A percentile compares a stretch with the other conserved stretches of the same genome.
phyloP scores from a whole-genome alignment of 164 flowering plant genomes.

The Vitis labrusca region DNA sequence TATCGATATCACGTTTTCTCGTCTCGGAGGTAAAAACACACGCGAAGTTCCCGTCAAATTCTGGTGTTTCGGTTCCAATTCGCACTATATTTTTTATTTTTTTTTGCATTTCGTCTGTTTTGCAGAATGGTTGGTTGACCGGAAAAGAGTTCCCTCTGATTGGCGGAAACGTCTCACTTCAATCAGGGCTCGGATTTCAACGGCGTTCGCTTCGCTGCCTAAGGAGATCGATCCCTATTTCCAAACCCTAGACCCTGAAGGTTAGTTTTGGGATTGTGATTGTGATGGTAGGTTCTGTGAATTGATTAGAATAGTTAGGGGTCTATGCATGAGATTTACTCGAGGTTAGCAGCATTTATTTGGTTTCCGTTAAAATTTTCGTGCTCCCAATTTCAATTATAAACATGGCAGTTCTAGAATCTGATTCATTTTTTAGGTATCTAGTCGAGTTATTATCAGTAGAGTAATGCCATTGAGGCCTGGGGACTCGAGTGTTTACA shows the following conservation, averaged over 20 bases:
- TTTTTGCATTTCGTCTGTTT: slow-evolving; percentile 3
- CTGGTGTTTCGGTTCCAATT: background rate
- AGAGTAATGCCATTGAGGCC: no score
- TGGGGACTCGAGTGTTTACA: no score
- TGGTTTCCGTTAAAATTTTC: no score
- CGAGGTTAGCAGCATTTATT: no score
- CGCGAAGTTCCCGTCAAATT: background rate
- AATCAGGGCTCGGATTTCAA: slow-evolving; percentile 53
- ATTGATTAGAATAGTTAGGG: background rate
- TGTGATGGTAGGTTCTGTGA: background rate
- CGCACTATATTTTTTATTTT: background rate
- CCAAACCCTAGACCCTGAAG: slow-evolving; percentile 76
- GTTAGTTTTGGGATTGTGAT: slow-evolving; percentile 29
- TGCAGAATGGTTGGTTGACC: slow-evolving; percentile 95
- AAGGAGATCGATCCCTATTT: slow-evolving; percentile 79
- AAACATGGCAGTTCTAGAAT: no score
- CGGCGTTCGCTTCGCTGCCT: slow-evolving; percentile 72
- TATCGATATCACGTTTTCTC: slow-evolving; percentile 83
- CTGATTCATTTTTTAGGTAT: no score
- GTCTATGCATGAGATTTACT: no score
- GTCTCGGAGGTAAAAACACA: slow-evolving; percentile 73
- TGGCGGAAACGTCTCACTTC: slow-evolving; percentile 74
- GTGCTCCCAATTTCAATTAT: no score
- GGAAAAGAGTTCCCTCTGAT: slow-evolving; percentile 84
- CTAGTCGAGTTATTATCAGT: no score